Evolutionary conservation across 106 monocot species (phyloP), one percentile per base, ranked within the genome.

Genomic region (Dendrobium catenatum): DNA sequence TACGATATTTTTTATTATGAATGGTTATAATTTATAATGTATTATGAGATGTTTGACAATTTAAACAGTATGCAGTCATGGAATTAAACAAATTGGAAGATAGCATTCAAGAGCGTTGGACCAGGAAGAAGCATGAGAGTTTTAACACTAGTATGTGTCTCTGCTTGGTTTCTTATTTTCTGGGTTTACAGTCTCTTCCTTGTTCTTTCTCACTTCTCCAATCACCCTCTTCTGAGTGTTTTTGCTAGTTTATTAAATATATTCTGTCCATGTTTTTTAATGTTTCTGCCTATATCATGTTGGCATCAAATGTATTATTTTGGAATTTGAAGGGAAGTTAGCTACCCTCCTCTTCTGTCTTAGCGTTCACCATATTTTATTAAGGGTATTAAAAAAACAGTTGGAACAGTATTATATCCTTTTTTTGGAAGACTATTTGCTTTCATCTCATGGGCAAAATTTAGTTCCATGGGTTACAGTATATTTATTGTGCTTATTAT

Each of bases 11-110:
- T 26, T 26, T 68, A 68, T 3, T 68, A 68, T 46, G 0, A 46
- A 46, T 56, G 56, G 18, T 11, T 56, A 68, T 77, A 22, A 78
- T 49, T 42, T 51, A 37, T 33, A 37, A 51, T 78, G 49, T 40
- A 43, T 33, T 5, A 22, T 22, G 61, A 61, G 61, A 61, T 70
- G 24, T 70, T 70, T 66, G 9, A 37, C 17, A 48, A 72, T 70
- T 13, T 70, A 70, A 70, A 76, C 86, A 97, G 97, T 97, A 97
- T 89, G 94, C 90, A 43, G 82, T 90, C 68, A 89, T 81, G 75
- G 94, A 94, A 43, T 79, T 97, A 77, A 91, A 84, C 85, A 92
- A 88, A 76, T 85, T 97, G 88, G 97, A 97, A 84, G 92, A 97
- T 79, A 94, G 88, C 87, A 94, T 97, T 79, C 84, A 85, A 51